Base-by-base conservation (phyloP, 202 grass and related monocot genomes). In the Panicum virgatum region DNA sequence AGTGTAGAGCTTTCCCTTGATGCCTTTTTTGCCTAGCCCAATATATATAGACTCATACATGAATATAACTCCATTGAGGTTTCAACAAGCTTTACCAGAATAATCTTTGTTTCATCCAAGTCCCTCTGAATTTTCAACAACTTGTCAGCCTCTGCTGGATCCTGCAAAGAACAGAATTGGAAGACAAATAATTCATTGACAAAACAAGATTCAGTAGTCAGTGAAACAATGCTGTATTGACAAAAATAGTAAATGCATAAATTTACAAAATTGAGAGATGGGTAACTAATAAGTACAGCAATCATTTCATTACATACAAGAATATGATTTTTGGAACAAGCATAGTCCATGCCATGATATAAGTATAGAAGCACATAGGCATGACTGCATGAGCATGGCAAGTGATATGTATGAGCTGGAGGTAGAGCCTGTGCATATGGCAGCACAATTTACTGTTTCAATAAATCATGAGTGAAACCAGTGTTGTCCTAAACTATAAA, bases 31-130 rank as follows among this genome's bases (percentile, higher is more conserved):
- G 39, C 30, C 14, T 74, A 74, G 27, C 8, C 38, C 38, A n/a
- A n/a, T n/a, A n/a, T n/a, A n/a, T n/a, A n/a, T n/a, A n/a, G n/a
- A n/a, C n/a, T 46, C 44, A 8, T 4, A 61, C 13, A n/a, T 26
- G 37, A 53, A 56, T 57, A 27, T 16, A 78, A 30, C 0, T 43
- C 44, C 32, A 44, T 26, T 78, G 1, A n/a, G 6, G 3, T 58
- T 71, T 34, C 26, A 1, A 15, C 38, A n/a, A 46, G 9, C 27
- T 81, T 59, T 88, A 91, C 89, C 0, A 91, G 66, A 81, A 91
- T 88, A 64, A 91, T 91, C 73, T 91, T 91, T 18, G 89, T 91
- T 88, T 91, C 85, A 85, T 91, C 89, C 82, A 91, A 80, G 62
- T 88, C 86, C 52, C 85, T 91, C 82, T 91, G 89, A 70, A 91